phyloP scores from a whole-genome alignment of 2,329 filamentous ascomycete genomes.

The Thelonectria rubi region DNA sequence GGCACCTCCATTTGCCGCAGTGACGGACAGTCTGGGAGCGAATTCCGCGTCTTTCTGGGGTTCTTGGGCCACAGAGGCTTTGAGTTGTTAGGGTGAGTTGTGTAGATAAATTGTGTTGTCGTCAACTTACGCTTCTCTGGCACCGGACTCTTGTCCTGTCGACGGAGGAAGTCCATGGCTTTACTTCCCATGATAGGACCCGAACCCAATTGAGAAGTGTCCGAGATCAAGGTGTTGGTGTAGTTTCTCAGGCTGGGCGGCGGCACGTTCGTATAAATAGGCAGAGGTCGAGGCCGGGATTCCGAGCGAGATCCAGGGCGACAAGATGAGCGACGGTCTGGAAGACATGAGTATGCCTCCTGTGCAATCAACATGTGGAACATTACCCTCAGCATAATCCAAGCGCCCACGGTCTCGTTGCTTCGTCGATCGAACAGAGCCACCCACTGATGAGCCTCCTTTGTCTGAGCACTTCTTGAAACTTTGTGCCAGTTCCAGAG shows the following conservation, averaged over 20 bases:
- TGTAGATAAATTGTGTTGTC: too few species aligned
- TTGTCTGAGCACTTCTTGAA: slow-evolving; percentile 37
- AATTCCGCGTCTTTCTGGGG: not conserved
- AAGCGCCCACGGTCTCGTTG: not conserved
- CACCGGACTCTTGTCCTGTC: slow-evolving; percentile 20
- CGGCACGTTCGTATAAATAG: not conserved
- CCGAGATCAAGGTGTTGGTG: slow-evolving; percentile 17
- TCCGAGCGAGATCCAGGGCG: not conserved
- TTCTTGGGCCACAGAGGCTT: not conserved
- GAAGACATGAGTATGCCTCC: not conserved
- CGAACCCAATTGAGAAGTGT: slow-evolving; percentile 17
- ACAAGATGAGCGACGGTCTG: not conserved
- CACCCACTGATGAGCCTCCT: not conserved
- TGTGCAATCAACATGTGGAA: not conserved
- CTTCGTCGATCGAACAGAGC: not conserved
- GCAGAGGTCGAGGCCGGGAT: not conserved
- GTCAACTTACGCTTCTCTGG: slow-evolving; percentile 19
- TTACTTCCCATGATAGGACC: slow-evolving; percentile 36
- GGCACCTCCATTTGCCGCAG: not conserved
- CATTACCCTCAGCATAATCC: not conserved
- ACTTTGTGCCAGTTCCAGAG: slow-evolving; percentile 38
- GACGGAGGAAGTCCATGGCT: slow-evolving; percentile 37
- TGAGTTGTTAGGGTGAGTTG: slow-evolving; percentile 6
- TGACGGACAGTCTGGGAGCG: not conserved
- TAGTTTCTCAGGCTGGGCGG: slow-evolving; percentile 37